These are phyloP conservation scores for Suillus bovinus DNA, from an alignment of 768 basidiomycete species.

Conservation along the genomic window DNA sequence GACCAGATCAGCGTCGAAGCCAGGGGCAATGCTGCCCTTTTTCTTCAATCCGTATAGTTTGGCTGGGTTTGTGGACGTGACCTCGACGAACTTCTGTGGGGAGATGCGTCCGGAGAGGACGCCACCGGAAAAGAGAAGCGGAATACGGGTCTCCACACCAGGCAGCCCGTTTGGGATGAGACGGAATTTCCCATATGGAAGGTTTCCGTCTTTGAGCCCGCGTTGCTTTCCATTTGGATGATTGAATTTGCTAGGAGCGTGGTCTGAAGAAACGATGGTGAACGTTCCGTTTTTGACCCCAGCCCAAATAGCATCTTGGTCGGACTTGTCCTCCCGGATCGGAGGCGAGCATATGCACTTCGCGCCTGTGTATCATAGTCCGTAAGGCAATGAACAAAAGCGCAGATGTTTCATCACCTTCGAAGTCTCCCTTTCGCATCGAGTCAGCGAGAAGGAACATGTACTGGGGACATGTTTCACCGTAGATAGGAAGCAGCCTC, in stretches of 20 bases:
- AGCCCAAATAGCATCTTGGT: slow-evolving; percentile 20
- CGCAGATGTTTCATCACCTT: slow-evolving; percentile 7
- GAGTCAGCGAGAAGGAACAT: slow-evolving; percentile 16
- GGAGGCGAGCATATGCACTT: slow-evolving; percentile 22
- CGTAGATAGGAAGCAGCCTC: slow-evolving; percentile 21
- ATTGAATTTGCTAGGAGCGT: slow-evolving; percentile 31
- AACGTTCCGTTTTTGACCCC: slow-evolving; percentile 25
- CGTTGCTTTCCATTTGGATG: slow-evolving; percentile 29
- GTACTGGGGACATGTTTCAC: slow-evolving; percentile 24
- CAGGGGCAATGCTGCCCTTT: slow-evolving; percentile 34
- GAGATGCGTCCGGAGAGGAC: slow-evolving; percentile 32
- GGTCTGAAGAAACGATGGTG: slow-evolving; percentile 33
- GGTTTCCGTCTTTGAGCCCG: slow-evolving; percentile 22
- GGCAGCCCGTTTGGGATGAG: slow-evolving; percentile 36
- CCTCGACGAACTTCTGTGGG: slow-evolving; percentile 33
- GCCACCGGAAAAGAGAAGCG: slow-evolving; percentile 32
- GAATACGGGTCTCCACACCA: slow-evolving; percentile 35
- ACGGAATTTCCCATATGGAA: slow-evolving; percentile 30
- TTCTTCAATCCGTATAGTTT: slow-evolving; percentile 37
- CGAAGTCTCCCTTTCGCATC: slow-evolving; percentile 19
- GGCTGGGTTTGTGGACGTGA: slow-evolving; percentile 34
- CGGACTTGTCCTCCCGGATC: slow-evolving; percentile 15
- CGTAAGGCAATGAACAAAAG: neutral
- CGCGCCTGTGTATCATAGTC: slow-evolving; percentile 8
- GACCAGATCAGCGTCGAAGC: slow-evolving; percentile 36